Evolutionary conservation across 2,329 filamentous ascomycete species (phyloP), one percentile per base, ranked within the genome.

Genomic region (Elsinoe batatas): DNA sequence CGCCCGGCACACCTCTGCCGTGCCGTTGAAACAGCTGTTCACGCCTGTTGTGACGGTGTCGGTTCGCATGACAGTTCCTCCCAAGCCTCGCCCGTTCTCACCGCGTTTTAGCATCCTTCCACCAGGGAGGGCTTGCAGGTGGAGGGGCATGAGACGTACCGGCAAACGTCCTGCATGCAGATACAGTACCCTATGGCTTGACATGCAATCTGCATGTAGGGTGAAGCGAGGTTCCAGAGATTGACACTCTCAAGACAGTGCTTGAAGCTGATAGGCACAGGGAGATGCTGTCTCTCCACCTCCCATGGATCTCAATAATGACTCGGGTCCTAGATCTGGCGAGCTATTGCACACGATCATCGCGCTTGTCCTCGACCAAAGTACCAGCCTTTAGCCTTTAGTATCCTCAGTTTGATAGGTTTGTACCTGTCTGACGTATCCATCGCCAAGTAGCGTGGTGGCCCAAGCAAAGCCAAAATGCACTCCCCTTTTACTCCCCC

Each of bases 61-160:
- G 22, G 22, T 26, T 26, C 22, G 22, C 22, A 26, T 26, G 22
- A 26, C 6, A 20, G n/a, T 13, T 35, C 8, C 18, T 44, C 15
- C 12, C n/a, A 13, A 37, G 47, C 47, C 47, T 32, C 33, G 47
- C 32, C 40, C 47, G 47, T 51, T 51, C 15, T 26, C 47, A 33
- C 36, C 32, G 33, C 47, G 33, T 51, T 38, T 20, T 51, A 18
- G 44, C 44, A 18, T n/a, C n/a, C 44, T 35, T 49, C 44, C 44
- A 30, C 26, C 26, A 30, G 26, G 26, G 26, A 30, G 26, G 5
- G 26, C 44, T 15, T 49, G 18, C 40, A 33, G 30, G 12, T 49
- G 44, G 13, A 33, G 30, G 10, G n/a, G 18, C 40, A 44, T 44
- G 40, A 33, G 26, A 49, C 12, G 44, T 15, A 26, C 11, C 44